Conservation (phyloP, 2,329 filamentous ascomycete genomes). For the Trichophyton schoenleinii region DNA sequence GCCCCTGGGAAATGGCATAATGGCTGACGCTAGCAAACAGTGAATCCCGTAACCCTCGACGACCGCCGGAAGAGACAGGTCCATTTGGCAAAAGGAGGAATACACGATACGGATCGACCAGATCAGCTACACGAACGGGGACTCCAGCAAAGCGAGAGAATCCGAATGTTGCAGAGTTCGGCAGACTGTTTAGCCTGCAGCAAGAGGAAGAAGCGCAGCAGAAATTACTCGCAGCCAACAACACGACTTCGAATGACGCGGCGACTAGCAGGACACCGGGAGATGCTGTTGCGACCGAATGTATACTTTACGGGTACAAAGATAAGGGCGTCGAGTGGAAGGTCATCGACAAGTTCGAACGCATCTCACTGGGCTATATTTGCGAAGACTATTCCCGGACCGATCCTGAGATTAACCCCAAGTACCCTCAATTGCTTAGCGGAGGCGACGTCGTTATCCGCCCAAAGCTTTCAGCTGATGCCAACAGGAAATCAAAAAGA, state of each 20-base stretch:
- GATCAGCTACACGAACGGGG: conserved; percentile 45
- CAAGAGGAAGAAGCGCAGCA: conserved; percentile 30
- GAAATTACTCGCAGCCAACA: conserved; percentile 23
- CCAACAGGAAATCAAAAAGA: conserved; percentile 65
- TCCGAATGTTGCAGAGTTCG: conserved; percentile 37
- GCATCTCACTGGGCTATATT: conserved; percentile 63
- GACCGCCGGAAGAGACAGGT: conserved; percentile 47
- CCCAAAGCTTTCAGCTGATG: conserved; percentile 54
- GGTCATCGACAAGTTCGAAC: conserved; percentile 77
- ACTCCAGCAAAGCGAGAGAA: conserved; percentile 49
- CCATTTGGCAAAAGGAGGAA: conserved; percentile 47
- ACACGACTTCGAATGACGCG: conserved; percentile 28
- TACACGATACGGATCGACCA: conserved; percentile 31
- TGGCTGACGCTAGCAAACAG: conserved; percentile 18
- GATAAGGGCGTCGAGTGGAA: conserved; percentile 61
- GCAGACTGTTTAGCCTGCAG: conserved; percentile 33
- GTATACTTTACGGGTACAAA: conserved; percentile 74
- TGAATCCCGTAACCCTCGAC: conserved; percentile 38
- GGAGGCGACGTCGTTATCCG: conserved; percentile 59
- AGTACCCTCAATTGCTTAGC: conserved; percentile 61
- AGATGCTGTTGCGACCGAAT: conserved; percentile 54
- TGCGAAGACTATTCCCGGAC: conserved; percentile 88
- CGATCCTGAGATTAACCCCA: conserved; percentile 56
- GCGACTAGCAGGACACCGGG: conserved; percentile 24
- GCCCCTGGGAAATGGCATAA: not conserved